Conservation (phyloP, 768 basidiomycete genomes). For the Pleurotus platypus region DNA sequence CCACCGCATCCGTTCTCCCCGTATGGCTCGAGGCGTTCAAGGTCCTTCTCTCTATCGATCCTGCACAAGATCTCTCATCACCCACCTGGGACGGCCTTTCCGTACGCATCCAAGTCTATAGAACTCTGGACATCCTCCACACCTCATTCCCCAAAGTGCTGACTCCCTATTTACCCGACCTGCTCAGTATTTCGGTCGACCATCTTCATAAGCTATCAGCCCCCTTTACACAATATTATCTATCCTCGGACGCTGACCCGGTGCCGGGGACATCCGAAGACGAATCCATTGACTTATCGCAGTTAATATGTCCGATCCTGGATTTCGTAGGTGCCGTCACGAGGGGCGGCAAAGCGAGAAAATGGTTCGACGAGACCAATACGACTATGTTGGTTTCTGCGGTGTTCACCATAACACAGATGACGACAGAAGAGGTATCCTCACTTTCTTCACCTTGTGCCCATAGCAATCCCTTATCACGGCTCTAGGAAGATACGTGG, state of each 20-base stretch:
- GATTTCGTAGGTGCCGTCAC: conserved; percentile 74
- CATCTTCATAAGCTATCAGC: conserved; percentile 60
- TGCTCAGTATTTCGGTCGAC: conserved; percentile 53
- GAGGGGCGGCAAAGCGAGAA: conserved; percentile 60
- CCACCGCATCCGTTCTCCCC: conserved; percentile 75
- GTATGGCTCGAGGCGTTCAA: conserved; percentile 92
- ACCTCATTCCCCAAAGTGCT: conserved; percentile 79
- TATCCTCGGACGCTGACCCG: conserved; percentile 45
- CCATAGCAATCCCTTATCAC: too few species aligned
- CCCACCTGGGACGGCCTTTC: conserved; percentile 80
- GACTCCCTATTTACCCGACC: conserved; percentile 55
- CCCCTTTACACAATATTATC: conserved; percentile 59
- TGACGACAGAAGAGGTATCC: conserved; percentile 82
- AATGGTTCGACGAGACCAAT: conserved; percentile 57
- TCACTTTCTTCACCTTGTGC: neutral
- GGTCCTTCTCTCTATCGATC: conserved; percentile 64
- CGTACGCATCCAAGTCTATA: conserved; percentile 81
- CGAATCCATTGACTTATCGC: conserved; percentile 68
- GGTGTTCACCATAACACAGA: conserved; percentile 74
- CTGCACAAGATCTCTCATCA: conserved; percentile 55
- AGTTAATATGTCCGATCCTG: conserved; percentile 73
- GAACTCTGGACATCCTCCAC: conserved; percentile 78
- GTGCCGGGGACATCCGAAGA: conserved; percentile 72
- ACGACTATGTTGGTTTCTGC: conserved; percentile 46
- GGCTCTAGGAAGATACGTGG: conserved; percentile 84